A percentile compares a stretch with the other conserved stretches of the same genome.
phyloP scores from a whole-genome alignment of 495 filamentous ascomycete species.

The Xylaria acuta region DNA sequence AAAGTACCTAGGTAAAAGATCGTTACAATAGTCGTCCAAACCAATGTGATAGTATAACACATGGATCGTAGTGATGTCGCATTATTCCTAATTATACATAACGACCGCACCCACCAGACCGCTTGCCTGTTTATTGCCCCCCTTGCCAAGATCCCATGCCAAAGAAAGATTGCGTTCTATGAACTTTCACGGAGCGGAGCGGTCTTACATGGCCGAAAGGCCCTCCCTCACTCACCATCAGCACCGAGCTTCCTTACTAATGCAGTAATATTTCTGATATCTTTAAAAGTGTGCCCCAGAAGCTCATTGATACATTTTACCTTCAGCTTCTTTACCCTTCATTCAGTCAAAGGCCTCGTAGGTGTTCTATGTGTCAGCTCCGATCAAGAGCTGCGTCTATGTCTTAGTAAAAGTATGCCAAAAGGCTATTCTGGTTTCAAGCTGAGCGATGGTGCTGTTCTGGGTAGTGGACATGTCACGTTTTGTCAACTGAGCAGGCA shows the following conservation, averaged over 20 bases:
- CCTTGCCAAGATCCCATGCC: background rate
- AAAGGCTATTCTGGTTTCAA: background rate
- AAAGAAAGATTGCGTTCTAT: background rate
- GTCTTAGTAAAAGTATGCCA: background rate
- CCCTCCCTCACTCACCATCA: background rate
- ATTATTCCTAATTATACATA: background rate
- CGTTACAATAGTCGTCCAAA: background rate
- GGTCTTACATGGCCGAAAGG: background rate
- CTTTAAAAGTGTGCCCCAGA: background rate
- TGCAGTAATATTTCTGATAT: background rate
- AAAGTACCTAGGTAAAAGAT: background rate
- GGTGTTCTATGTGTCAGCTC: background rate
- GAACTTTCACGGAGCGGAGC: background rate
- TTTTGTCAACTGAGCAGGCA: too few species aligned
- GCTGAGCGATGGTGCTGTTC: background rate
- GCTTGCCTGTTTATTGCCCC: background rate
- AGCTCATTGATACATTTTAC: background rate
- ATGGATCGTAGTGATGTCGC: background rate
- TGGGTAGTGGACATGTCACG: background rate
- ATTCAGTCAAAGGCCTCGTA: background rate
- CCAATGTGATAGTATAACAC: background rate
- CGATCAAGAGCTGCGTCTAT: background rate
- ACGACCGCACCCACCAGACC: background rate
- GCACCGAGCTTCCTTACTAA: background rate
- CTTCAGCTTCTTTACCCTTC: background rate